Evolutionary conservation across 2,329 filamentous ascomycete genomes (phyloP), one percentile per base, ranked within the genome.

Genomic region (Epichloe gansuensis): DNA sequence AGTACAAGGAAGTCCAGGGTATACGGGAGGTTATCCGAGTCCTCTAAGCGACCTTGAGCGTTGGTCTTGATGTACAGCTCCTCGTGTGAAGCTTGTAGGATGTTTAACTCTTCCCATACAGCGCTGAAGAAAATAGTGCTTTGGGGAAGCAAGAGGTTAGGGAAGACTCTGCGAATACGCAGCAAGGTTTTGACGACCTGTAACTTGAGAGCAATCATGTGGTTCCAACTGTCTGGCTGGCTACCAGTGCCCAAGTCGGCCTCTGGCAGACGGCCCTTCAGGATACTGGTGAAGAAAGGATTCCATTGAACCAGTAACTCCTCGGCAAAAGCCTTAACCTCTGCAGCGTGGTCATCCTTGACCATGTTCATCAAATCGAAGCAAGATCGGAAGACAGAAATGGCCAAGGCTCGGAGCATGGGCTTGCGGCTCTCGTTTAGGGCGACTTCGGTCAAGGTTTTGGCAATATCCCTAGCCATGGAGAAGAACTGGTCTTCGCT

Each of bases 281-380:
- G 74, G 8, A 85, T 81, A 40, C 80, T 77, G 58, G 89, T 76
- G 72, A 97, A 93, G 72, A 95, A 95, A 4, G 90, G 88, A 56
- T 87, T 84, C 93, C 93, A 98, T 49, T 80, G 79, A 59, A 76
- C 77, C 47, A 97, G 75, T 0, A 89, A 82, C 63, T 95, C 86
- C 55, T 95, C 88, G 50, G 91, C 89, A 66, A 98, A 98, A 1
- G 76, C 77, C 68, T 88, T 93, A 55, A 97, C 89, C 51, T 87
- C 87, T 53, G 78, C 77, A 62, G 87, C 87, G 69, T 97, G 87
- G 59, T 95, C 88, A 59, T 95, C 90, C 74, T 95, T 86, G 58
- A 97, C 87, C 80, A 96, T 95, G 69, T 97, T 89, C 71, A 98
- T 80, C 52, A 93, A 87, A 65, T 97, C 89, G 66, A 98, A 95